Conservation (phyloP, 306 rosid genomes). For the Lablab purpureus region DNA sequence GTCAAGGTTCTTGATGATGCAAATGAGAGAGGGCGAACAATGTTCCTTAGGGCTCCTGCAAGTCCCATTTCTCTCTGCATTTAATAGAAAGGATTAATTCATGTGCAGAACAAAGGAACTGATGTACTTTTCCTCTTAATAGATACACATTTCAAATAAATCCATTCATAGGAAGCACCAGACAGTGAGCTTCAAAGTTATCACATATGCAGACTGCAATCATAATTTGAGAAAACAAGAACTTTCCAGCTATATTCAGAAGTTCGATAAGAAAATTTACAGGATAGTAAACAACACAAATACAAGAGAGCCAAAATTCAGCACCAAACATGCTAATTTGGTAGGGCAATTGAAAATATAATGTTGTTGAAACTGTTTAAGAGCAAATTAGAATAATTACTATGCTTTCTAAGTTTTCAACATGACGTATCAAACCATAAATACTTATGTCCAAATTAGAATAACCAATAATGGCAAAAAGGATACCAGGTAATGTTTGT, state of each 20-base stretch:
- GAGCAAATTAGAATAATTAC: neutral
- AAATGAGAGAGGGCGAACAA: conserved; percentile 62
- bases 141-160: neutral
- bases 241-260: neutral
- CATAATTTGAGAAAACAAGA: neutral
- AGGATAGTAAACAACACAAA: conserved; percentile 1
- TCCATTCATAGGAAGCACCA: neutral
- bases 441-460: neutral
- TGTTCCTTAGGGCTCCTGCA: conserved; percentile 62
- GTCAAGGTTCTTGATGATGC: conserved; percentile 41
- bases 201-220: neutral
- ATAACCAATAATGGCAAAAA: neutral
- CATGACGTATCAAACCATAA: neutral
- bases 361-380: neutral
- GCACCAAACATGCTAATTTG: neutral
- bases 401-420: neutral
- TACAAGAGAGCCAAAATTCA: neutral
- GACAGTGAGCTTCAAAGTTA: neutral
- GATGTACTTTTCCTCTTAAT: neutral
- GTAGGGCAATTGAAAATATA: neutral
- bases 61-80: conserved; percentile 65
- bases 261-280: neutral
- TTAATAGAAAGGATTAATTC: conserved; percentile 4
- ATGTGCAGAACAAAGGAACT: neutral
- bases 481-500: neutral